Evolutionary conservation across 441 rosid species (phyloP), one percentile per base, ranked within the genome.

Genomic region (Populus hybrid): DNA sequence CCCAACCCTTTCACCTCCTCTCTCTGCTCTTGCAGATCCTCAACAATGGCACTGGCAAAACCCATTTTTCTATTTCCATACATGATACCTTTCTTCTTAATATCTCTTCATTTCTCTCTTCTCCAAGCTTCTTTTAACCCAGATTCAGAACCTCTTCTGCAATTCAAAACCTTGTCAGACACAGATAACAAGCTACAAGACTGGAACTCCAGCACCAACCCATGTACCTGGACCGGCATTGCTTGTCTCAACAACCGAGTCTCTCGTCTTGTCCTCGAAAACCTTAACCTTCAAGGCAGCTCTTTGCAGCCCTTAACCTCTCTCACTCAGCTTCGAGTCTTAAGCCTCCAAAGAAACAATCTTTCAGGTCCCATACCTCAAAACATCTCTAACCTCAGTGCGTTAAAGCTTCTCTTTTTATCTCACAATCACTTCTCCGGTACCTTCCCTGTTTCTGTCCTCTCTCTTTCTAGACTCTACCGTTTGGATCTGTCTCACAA

Each of bases 171-270:
- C 79, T 26, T 84, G 20, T 81, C 94, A 0, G 97, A 90, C 86
- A 73, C 79, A 67, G 74, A 87, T 84, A 81, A 87, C 80, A 82
- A 81, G 76, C 97, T 95, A 40, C 3, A 67, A 42, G 72, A 85
- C 50, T 96, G 99, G 99, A 82, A 89, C 75, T 84, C 76, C 4
- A 64, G 83, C 79, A 77, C 82, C 3, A 81, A 85, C 82, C 93
- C 90, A 16, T 96, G 99, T 81, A 80, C 81, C 32, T 96, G 97
- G 95, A 81, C 87, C 16, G 99, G 99, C 26, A 95, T 96, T 28
- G 64, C 30, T 10, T 96, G 98, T 82, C 83, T 86, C 69, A 76
- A 82, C 38, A 75, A 75, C 80, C 89, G 93, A 10, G 97, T 96
- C 3, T 82, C 88, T 10, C 90, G 77, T 35, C 90, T 96, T 35